These are phyloP conservation scores for Tillandsia leiboldiana DNA, from an alignment of 176 grass and related monocot species.

Conservation along the genomic window DNA sequence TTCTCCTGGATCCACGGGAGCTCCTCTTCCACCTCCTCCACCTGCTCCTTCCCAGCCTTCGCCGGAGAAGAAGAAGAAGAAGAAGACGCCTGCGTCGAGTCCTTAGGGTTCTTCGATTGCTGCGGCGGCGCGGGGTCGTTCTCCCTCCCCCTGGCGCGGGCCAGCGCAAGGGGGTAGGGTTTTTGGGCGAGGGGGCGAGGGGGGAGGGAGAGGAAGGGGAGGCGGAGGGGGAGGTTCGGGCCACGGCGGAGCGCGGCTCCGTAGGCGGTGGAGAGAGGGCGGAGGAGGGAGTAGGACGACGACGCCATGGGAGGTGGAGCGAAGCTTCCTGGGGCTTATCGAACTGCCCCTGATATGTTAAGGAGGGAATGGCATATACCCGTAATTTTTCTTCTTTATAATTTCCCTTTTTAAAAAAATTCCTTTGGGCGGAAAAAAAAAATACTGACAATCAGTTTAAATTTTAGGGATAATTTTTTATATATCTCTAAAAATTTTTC, in stretches of 20 bases:
- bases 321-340: slow-evolving; percentile 53
- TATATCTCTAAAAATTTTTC: too few species aligned
- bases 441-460: too few species aligned
- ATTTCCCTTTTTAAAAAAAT: too few species aligned
- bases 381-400: too few species aligned
- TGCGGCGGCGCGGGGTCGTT: slow-evolving; percentile 12
- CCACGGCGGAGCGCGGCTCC: slow-evolving; percentile 2
- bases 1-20: slow-evolving; percentile 98
- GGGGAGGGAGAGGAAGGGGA: neutral
- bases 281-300: slow-evolving; percentile 18
- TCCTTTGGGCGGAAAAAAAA: too few species aligned
- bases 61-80: neutral
- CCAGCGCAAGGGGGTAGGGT: slow-evolving; percentile 20
- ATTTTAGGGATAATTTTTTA: too few species aligned
- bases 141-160: slow-evolving; percentile 24
- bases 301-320: neutral
- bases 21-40: slow-evolving; percentile 85
- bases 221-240: slow-evolving; percentile 5
- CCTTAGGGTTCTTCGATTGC: slow-evolving; percentile 30
- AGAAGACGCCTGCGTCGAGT: neutral
- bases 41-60: slow-evolving; percentile 31
- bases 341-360: neutral
- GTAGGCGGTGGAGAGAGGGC: slow-evolving; percentile 22
- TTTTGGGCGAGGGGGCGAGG: neutral
- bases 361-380: too few species aligned